phyloP scores from a whole-genome alignment of 2,329 filamentous ascomycete species.

The Botrytis porri region DNA sequence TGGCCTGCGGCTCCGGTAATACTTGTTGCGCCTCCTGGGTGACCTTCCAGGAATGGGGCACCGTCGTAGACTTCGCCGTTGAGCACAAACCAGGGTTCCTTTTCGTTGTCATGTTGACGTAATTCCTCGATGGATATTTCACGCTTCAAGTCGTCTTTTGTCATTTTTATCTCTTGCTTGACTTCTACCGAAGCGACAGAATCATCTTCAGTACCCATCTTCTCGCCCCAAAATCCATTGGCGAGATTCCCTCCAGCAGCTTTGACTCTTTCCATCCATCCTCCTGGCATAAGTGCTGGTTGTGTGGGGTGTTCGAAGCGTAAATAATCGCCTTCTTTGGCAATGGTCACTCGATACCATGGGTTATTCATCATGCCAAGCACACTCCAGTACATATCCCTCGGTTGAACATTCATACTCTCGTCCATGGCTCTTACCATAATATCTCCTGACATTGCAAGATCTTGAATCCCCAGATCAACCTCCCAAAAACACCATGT shows the following conservation, averaged over 20 bases:
- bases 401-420: conserved; percentile 77
- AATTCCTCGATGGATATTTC: conserved; percentile 70
- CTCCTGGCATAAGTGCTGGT: conserved; percentile 70
- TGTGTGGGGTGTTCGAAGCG: conserved; percentile 88
- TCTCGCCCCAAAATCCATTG: conserved; percentile 85
- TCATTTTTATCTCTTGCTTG: conserved; percentile 72
- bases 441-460: conserved; percentile 66
- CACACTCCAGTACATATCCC: conserved; percentile 95
- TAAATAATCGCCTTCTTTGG: conserved; percentile 60
- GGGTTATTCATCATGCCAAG: conserved; percentile 98
- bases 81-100: conserved; percentile 81
- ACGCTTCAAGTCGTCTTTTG: conserved; percentile 61
- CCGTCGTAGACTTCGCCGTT: conserved; percentile 89
- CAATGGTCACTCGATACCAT: conserved; percentile 81
- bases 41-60: conserved; percentile 72
- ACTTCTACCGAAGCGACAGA: conserved; percentile 48
- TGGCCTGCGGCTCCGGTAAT: conserved; percentile 79
- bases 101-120: conserved; percentile 60
- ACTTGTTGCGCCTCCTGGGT: conserved; percentile 83
- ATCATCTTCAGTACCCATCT: conserved; percentile 50
- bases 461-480: conserved; percentile 59
- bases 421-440: conserved; percentile 89
- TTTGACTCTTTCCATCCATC: conserved; percentile 93
- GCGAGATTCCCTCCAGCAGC: conserved; percentile 74
- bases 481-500: conserved; percentile 93